These are phyloP conservation scores for Scedosporium dehoogii DNA, from an alignment of 2,329 filamentous ascomycete species.

Conservation along the genomic window DNA sequence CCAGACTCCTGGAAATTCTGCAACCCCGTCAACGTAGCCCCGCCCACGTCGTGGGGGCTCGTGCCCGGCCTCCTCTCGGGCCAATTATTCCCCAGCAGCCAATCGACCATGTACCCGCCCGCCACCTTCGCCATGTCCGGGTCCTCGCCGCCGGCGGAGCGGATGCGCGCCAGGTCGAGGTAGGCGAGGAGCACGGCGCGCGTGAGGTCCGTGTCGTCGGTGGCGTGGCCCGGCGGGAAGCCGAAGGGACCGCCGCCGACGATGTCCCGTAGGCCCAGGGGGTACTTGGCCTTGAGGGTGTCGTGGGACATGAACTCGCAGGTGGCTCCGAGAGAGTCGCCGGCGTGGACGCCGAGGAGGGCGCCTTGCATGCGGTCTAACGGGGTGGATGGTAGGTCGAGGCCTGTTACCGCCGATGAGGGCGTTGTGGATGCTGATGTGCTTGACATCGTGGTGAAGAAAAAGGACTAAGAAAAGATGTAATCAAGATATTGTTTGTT, in stretches of 20 bases:
- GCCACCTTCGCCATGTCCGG: constrained; percentile 22
- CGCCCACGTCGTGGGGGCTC: constrained; percentile 28
- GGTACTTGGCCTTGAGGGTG: constrained; percentile 21
- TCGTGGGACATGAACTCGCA: constrained; percentile 30
- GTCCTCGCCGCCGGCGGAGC: not conserved
- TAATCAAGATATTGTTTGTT: too few relatives aligned
- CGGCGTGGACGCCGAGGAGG: constrained; percentile 34
- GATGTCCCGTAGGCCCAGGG: constrained; percentile 29
- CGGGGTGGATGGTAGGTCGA: not conserved
- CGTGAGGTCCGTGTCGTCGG: constrained; percentile 38
- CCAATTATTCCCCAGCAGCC: constrained; percentile 30
- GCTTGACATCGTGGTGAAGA: not conserved
- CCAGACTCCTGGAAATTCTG: constrained; percentile 14
- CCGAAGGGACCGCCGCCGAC: constrained; percentile 32
- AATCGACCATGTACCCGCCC: constrained; percentile 29
- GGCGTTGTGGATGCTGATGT: not conserved
- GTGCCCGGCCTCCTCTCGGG: constrained; percentile 23
- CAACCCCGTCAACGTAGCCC: constrained; percentile 26
- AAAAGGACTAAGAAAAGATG: too few relatives aligned
- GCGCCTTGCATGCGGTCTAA: constrained; percentile 24
- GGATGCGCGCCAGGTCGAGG: constrained; percentile 13
- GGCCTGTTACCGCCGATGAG: not conserved
- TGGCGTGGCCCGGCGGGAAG: constrained; percentile 33
- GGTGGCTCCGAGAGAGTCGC: constrained; percentile 35
- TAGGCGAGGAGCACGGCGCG: constrained; percentile 35